Percentiles rank a stretch among this genome's conserved stretches.
phyloP scores from a whole-genome alignment of 805 yeast genomes.

The Komagataella kurtzmanii region DNA sequence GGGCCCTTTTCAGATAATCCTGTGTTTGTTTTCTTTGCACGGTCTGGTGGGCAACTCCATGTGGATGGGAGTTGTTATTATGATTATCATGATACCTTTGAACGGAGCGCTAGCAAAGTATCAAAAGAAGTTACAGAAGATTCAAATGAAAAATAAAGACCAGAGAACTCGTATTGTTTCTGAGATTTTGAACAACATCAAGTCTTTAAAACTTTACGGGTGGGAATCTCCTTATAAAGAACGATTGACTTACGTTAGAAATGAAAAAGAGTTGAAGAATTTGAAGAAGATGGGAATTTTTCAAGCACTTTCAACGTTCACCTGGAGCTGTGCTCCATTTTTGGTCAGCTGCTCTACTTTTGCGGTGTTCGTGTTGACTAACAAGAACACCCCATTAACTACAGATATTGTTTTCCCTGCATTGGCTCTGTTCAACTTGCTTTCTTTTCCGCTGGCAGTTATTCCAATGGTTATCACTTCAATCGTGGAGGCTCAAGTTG shows the following conservation, averaged over 20 bases:
- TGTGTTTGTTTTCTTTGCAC: conserved; percentile 66
- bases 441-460: conserved; percentile 84
- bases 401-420: conserved; percentile 93
- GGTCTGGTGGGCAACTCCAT: conserved; percentile 72
- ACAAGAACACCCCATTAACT: conserved; percentile 50
- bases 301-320: conserved; percentile 57
- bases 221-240: conserved; percentile 86
- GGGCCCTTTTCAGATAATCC: conserved; percentile 76
- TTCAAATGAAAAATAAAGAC: conserved; percentile 85
- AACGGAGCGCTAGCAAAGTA: conserved; percentile 56
- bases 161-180: conserved; percentile 81
- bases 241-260: conserved; percentile 70
- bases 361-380: conserved; percentile 56
- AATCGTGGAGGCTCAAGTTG: conserved; percentile 81
- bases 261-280: conserved; percentile 71
- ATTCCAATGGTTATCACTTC: conserved; percentile 84
- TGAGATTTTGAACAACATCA: conserved; percentile 83
- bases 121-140: conserved; percentile 63
- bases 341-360: conserved; percentile 84
- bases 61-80: conserved; percentile 89
- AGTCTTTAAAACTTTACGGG: conserved; percentile 84
- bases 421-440: conserved; percentile 71
- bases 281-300: conserved; percentile 62
- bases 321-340: conserved; percentile 81
- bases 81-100: conserved; percentile 67